phyloP scores from a whole-genome alignment of 2,329 filamentous ascomycete genomes.

The Aspergillus sp. region DNA sequence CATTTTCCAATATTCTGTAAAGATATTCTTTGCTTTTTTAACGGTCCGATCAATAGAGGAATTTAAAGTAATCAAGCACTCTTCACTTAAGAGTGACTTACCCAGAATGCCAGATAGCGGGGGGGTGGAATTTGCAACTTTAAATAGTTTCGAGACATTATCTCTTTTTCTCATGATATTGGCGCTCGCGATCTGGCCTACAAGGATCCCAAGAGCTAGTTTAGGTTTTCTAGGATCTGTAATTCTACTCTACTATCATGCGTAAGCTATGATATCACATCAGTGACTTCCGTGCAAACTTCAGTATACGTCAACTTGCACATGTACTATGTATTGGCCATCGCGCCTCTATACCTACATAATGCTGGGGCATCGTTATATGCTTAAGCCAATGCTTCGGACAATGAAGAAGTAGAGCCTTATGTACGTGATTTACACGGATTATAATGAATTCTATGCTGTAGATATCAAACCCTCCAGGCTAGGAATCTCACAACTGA shows the following conservation, averaged over 20 bases:
- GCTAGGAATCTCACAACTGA: conserved; percentile 1
- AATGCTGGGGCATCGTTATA: conserved; percentile 2
- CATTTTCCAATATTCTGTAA: conserved; percentile 1
- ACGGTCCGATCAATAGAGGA: background rate
- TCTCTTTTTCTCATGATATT: too few species aligned
- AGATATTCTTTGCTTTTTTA: background rate
- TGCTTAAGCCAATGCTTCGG: background rate
- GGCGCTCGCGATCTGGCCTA: too few species aligned
- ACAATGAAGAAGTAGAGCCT: conserved; percentile 8
- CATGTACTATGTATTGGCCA: conserved; percentile 6
- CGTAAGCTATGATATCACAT: conserved; percentile 15
- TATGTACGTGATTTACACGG: background rate
- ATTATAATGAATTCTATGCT: conserved; percentile 9
- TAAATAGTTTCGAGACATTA: too few species aligned
- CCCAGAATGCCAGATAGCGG: conserved; percentile 6
- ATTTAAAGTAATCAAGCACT: conserved; percentile 5
- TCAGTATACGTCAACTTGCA: conserved; percentile 6
- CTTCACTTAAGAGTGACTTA: conserved; percentile 6
- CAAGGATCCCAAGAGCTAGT: background rate
- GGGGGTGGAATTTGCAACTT: background rate
- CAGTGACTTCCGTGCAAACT: conserved; percentile 9
- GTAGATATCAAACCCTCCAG: conserved; percentile 7
- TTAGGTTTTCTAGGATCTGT: conserved; percentile 13
- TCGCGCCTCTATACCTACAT: conserved; percentile 9
- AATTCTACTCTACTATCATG: conserved; percentile 9